Base-by-base conservation (phyloP, 306 rosid genomes). In the Datisca glomerata region DNA sequence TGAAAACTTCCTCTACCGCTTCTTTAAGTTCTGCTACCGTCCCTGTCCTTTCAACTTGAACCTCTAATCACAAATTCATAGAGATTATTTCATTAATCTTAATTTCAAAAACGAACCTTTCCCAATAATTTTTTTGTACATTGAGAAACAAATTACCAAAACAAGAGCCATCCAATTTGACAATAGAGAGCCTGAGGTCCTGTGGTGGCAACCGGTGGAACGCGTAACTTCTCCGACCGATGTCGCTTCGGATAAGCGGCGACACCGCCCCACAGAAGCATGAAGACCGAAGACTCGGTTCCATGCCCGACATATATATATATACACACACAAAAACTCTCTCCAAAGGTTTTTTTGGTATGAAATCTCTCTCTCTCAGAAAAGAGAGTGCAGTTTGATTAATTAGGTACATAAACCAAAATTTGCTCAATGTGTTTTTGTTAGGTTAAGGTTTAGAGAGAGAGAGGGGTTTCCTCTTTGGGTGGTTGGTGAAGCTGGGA, bases 151-250 rank as follows among this genome's bases (percentile, higher is more conserved):
- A 31, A 31, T 37, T 74, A 74, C 73, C 77, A 12, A 74, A 74
- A 46, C 46, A 49, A 46, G 81, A 65, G 34, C 70, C 77, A 22
- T 74, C 81, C 67, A 74, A 53, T 61, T 65, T 74, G 40, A 60
- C 39, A 12, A 69, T 66, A 4, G 63, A 65, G 48, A 69, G 73
- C 6, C n/a, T 55, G 35, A 69, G 67, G 24, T 43, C 64, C 52
- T 52, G 58, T 12, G 36, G 71, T 28, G 77, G 77, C 14, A 74
- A 64, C 59, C 29, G 43, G 6, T 21, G 37, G 58, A 69, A 74
- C 2, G 55, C 10, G 2, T 45, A 46, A 22, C 32, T 37, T 45
- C 43, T 50, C 45, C 69, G 41, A 31, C 21, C 12, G 34, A 56
- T 12, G 57, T 43, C 18, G 48, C 17, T 58, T 8, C 17, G 57